Conservation (phyloP, 495 filamentous ascomycete species). For the Beverwykella pulmonaria region DNA sequence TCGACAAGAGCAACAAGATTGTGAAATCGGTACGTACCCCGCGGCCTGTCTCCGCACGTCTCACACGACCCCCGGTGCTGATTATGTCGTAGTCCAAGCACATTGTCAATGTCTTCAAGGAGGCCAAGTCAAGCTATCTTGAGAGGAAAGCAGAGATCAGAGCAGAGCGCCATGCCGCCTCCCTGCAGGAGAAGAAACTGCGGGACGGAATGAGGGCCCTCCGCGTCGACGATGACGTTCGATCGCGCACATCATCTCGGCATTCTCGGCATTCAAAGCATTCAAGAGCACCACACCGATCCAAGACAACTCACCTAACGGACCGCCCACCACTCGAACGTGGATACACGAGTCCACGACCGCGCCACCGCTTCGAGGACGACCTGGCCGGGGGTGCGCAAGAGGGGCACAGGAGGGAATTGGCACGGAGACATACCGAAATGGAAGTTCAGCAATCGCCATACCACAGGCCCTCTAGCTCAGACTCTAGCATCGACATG, state of each 20-base stretch:
- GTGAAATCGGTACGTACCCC: slow-evolving; percentile 75
- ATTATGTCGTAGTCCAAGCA: slow-evolving; percentile 73
- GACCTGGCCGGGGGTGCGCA: slow-evolving; percentile 31
- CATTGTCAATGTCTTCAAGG: slow-evolving; percentile 80
- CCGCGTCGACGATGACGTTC: slow-evolving; percentile 55
- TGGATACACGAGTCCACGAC: slow-evolving; percentile 40
- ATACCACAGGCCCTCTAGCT: slow-evolving; percentile 43
- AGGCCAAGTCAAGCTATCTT: slow-evolving; percentile 81
- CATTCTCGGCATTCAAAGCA: slow-evolving; percentile 31
- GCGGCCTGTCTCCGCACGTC: neutral
- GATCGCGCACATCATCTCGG: slow-evolving; percentile 28
- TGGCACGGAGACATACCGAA: slow-evolving; percentile 43
- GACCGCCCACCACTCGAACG: slow-evolving; percentile 40
- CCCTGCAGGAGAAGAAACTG: slow-evolving; percentile 58
- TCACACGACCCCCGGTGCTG: slow-evolving; percentile 28
- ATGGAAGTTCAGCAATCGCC: slow-evolving; percentile 23
- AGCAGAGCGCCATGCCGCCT: slow-evolving; percentile 64
- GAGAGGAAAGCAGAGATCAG: slow-evolving; percentile 79
- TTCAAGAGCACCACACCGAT: slow-evolving; percentile 26
- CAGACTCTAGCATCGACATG: slow-evolving; percentile 76
- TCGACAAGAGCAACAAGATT: slow-evolving; percentile 91
- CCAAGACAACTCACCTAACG: neutral
- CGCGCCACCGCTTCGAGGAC: slow-evolving; percentile 28
- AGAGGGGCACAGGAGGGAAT: slow-evolving; percentile 34
- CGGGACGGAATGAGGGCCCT: slow-evolving; percentile 53